Evolutionary conservation across 305 asterid genomes (phyloP), one percentile per base, ranked within the genome.

Genomic region (Fraxinus velutina): DNA sequence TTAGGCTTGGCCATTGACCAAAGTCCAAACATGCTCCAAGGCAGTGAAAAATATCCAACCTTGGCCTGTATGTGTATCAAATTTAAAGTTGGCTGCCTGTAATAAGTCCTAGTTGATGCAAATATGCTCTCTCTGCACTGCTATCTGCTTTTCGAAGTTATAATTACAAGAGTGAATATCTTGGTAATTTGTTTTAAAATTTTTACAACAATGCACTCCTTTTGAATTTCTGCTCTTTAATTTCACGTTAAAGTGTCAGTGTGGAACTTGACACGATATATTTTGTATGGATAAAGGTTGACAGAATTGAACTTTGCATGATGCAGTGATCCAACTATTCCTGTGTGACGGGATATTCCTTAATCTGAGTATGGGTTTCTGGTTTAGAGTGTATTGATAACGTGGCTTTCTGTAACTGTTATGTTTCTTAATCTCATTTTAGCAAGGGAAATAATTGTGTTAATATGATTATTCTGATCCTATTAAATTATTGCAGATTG

Each of bases 401-500:
- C 0, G 2, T 13, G 37, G 21, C 21, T 27, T 30, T 71, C n/a
- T 71, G 44, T 32, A 15, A 1, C 22, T 71, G 44, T n/a, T 68
- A 0, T 68, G 15, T 32, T 32, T 71, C 39, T 32, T 71, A 13
- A 71, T 71, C 75, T 71, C 27, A 71, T 71, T n/a, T 71, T 71
- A 32, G 76, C 44, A 15, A 10, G 27, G 76, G 0, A 71, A 4
- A n/a, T 71, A 15, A 71, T 71, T 71, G 4, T n/a, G 15, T 71
- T 71, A 30, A 29, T 71, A 12, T 66, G 50, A 33, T 71, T 71
- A 30, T 33, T 71, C 75, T 32, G 42, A 29, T 13, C 37, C 21
- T 12, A 22, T 62, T 24, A 12, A 68, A 36, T 21, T 9, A 9
- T 27, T 85, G 90, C 93, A 95, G 98, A 93, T 95, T 75, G 98